Percentiles rank a stretch among this genome's conserved stretches.
These are phyloP conservation scores for Penicillium pancosmium DNA, from an alignment of 495 filamentous ascomycete genomes.

Conservation along the genomic window DNA sequence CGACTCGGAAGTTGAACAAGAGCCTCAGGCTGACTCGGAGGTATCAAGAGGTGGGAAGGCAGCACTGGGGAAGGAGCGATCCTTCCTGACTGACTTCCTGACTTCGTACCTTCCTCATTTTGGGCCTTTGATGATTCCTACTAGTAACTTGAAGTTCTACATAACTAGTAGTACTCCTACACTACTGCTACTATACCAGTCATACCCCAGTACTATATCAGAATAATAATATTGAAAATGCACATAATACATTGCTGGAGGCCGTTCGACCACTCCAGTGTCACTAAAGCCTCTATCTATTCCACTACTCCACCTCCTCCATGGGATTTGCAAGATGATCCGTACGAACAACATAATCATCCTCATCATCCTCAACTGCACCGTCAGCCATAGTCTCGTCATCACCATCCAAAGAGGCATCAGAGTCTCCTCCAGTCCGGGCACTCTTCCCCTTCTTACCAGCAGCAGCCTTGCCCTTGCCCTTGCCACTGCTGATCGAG, in stretches of 20 bases:
- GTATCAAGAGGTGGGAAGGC: too few species aligned
- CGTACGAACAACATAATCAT: constrained; percentile 52
- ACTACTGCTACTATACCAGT: too few species aligned
- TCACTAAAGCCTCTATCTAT: neutral
- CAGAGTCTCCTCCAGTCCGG: constrained; percentile 32
- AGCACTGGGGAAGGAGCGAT: too few species aligned
- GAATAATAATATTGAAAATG: neutral
- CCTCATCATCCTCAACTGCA: constrained; percentile 41
- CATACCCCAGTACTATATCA: too few species aligned
- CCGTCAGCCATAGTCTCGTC: constrained; percentile 44
- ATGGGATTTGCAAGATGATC: constrained; percentile 38
- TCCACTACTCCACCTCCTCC: constrained; percentile 31
- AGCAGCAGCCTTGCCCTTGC: constrained; percentile 39
- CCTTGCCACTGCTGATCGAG: constrained; percentile 36
- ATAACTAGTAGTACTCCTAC: too few species aligned
- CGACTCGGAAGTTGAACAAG: too few species aligned
- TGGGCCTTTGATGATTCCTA: too few species aligned
- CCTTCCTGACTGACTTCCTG: too few species aligned
- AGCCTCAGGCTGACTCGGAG: too few species aligned
- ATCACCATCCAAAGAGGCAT: constrained; percentile 42
- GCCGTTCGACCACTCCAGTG: too few species aligned
- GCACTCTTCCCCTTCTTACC: constrained; percentile 47
- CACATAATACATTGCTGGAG: constrained; percentile 3
- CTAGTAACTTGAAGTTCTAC: too few species aligned
- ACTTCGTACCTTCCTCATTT: too few species aligned